Percentiles rank a stretch among this genome's conserved stretches.
phyloP scores from a whole-genome alignment of 2,329 filamentous ascomycete species.

The Neonectria ditissima region DNA sequence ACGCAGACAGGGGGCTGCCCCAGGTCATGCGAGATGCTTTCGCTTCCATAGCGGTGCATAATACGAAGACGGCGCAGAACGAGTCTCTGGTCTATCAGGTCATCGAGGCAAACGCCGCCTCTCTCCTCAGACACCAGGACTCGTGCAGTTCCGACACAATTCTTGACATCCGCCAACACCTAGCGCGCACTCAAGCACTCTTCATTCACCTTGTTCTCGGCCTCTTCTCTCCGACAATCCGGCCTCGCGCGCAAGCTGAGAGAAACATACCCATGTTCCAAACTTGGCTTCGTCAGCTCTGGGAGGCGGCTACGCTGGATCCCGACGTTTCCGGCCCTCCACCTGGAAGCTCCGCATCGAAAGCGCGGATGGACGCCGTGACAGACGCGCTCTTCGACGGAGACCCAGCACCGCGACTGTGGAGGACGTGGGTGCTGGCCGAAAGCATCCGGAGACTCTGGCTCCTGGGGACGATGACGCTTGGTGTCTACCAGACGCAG shows the following conservation, averaged over 20 bases:
- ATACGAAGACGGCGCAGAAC: neutral
- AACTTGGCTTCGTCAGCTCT: slow-evolving; percentile 16
- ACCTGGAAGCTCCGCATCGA: neutral
- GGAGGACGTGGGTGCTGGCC: slow-evolving; percentile 22
- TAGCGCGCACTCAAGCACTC: slow-evolving; percentile 16
- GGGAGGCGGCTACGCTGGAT: slow-evolving; percentile 11
- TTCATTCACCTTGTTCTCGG: slow-evolving; percentile 18
- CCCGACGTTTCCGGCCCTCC: slow-evolving; percentile 2
- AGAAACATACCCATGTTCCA: slow-evolving; percentile 14
- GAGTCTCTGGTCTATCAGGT: slow-evolving; percentile 8
- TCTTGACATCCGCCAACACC: slow-evolving; percentile 8
- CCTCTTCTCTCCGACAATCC: slow-evolving; percentile 17
- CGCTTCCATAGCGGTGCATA: slow-evolving; percentile 11
- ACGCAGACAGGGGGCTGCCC: slow-evolving; percentile 23
- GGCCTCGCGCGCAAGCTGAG: slow-evolving; percentile 22
- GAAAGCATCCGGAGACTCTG: slow-evolving; percentile 26
- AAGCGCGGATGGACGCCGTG: neutral
- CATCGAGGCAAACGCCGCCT: neutral
- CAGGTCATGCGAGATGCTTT: slow-evolving; percentile 18
- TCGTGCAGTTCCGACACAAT: neutral
- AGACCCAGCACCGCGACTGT: slow-evolving; percentile 18
- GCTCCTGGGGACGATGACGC: slow-evolving; percentile 18
- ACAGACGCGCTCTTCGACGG: slow-evolving; percentile 21
- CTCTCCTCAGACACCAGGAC: neutral
- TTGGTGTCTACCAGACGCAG: slow-evolving; percentile 22